Percentiles rank a stretch among this genome's conserved stretches.
phyloP scores from a whole-genome alignment of 805 yeast species.

The Saccharomycopsis schoenii region DNA sequence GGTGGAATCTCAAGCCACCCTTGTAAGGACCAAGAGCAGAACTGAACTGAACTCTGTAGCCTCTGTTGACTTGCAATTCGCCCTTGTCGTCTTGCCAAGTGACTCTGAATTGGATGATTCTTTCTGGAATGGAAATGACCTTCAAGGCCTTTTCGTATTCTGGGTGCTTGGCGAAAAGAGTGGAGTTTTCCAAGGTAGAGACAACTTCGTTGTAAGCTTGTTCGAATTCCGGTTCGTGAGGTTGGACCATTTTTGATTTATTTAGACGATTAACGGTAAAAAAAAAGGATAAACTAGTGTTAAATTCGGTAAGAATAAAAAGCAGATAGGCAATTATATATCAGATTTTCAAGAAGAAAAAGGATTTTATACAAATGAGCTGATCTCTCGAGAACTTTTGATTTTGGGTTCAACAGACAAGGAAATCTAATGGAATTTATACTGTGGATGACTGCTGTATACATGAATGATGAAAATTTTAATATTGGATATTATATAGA shows the following conservation, averaged over 20 bases:
- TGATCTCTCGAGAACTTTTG: background rate
- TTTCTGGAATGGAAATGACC: slow-evolving; percentile 90
- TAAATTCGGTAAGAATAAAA: too few species aligned
- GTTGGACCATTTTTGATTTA: slow-evolving; percentile 17
- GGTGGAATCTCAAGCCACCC: slow-evolving; percentile 98
- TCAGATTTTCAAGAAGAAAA: background rate
- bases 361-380: background rate
- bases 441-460: background rate
- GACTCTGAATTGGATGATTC: slow-evolving; percentile 94
- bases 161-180: slow-evolving; percentile 82
- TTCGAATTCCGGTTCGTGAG: slow-evolving; percentile 96
- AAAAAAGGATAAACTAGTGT: background rate
- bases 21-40: slow-evolving; percentile 98
- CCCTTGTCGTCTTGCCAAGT: slow-evolving; percentile 97
- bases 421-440: background rate
- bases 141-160: slow-evolving; percentile 81
- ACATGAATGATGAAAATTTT: background rate
- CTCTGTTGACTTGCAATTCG: slow-evolving; percentile 85
- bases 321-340: too few species aligned
- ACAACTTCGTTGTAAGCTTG: slow-evolving; percentile 95
- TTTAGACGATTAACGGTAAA: background rate
- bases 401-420: background rate
- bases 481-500: background rate
- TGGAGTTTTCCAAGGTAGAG: slow-evolving; percentile 82
- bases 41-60: slow-evolving; percentile 97